A percentile compares a stretch with the other conserved stretches of the same genome.
Evolutionary conservation across 371 early-diverging fungal species (phyloP).

Genomic region (Parasitella parasitica): DNA sequence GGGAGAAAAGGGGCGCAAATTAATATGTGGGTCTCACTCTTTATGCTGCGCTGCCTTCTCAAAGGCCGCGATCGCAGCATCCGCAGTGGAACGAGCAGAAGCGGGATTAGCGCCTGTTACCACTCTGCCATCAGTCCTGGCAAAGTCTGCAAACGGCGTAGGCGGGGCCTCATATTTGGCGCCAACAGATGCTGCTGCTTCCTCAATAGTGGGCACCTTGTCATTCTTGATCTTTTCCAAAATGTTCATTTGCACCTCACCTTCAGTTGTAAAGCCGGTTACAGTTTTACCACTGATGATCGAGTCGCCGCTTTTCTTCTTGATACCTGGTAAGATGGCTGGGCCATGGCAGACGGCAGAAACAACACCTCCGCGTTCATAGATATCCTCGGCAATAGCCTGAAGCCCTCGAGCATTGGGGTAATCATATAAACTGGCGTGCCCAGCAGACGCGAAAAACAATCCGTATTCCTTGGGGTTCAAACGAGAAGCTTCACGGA

Average conservation of each 20-base stretch:
- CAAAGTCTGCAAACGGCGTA: conserved; percentile 45
- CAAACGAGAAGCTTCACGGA: conserved; percentile 49
- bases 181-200: conserved; percentile 28
- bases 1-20: background rate
- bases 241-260: conserved; percentile 40
- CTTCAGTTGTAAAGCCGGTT: conserved; percentile 51
- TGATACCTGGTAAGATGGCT: conserved; percentile 50
- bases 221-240: conserved; percentile 34
- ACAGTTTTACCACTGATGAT: conserved; percentile 43
- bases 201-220: conserved; percentile 41
- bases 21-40: background rate
- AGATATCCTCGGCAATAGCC: conserved; percentile 48
- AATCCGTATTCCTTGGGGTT: conserved; percentile 48
- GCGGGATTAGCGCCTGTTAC: conserved; percentile 57
- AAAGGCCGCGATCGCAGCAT: conserved; percentile 43
- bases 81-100: conserved; percentile 53
- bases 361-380: conserved; percentile 51
- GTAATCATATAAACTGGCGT: conserved; percentile 51
- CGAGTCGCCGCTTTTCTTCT: conserved; percentile 38
- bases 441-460: conserved; percentile 56
- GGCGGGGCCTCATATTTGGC: conserved; percentile 44
- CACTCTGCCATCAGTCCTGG: conserved; percentile 41
- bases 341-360: conserved; percentile 60
- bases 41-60: conserved; percentile 5
- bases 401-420: conserved; percentile 44